Evolutionary conservation across 2,329 filamentous ascomycete genomes (phyloP), one percentile per base, ranked within the genome.

Genomic region (Tolypocladium capitatum): DNA sequence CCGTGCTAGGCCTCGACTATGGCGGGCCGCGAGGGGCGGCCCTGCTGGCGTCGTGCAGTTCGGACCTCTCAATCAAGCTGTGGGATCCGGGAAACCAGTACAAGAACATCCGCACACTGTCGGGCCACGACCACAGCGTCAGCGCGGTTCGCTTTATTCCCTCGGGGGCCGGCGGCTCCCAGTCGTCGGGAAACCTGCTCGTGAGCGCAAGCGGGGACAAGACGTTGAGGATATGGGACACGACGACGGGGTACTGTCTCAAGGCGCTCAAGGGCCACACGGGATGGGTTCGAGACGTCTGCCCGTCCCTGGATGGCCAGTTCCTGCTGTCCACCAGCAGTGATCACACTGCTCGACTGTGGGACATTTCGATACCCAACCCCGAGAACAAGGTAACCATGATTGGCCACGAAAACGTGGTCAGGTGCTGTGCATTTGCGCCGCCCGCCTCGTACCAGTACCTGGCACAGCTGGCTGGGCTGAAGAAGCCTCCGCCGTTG

Each of bases 71-170:
- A 3, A 94, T 95, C 67, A 94, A 94, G 65, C 70, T 95, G n/a
- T 96, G 89, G 89, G 87, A 95, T 57, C 89, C 90, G 3, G 78
- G 80, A 38, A 84, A 94, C 60, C 86, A 91, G 52, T 95, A 95
- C 70, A 94, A 94, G 64, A 94, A 94, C 61, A 94, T 94, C 48
- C 78, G 88, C 46, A 95, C 89, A 0, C 72, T 95, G n/a, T 85
- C 85, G 1, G 89, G 90, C 9, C 89, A 95, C 65, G 90, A 95
- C 57, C 90, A 95, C 65, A 91, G 84, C 53, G 85, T 95, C 47
- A 91, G 84, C 55, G 83, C 86, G 4, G 81, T 95, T 32, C 81
- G 88, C 5, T 95, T 95, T 62, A 81, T 94, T 34, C 87, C 87
- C 4, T 86, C 83, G 1, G 86, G 86, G 21, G 84, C 84, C 18